Evolutionary conservation across 805 yeast species (phyloP).

Genomic region (Candida boleticola): DNA sequence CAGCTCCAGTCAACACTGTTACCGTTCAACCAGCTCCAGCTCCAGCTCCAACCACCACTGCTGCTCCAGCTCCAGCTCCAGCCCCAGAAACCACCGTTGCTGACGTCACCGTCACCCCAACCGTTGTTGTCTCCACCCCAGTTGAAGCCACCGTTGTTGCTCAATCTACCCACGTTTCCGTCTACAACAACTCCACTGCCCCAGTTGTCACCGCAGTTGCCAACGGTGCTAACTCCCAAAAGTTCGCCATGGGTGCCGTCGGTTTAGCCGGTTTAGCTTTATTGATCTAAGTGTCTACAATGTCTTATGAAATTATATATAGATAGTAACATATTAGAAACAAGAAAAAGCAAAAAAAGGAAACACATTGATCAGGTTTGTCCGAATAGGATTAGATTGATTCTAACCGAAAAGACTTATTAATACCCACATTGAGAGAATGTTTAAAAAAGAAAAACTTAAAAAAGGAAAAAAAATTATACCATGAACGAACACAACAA

Average conservation of each 20-base stretch:
- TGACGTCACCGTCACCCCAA: constrained; percentile 51
- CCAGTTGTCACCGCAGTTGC: constrained; percentile 6
- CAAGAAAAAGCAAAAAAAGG: not conserved
- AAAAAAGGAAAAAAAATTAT: too few species aligned
- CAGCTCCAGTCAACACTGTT: constrained; percentile 10
- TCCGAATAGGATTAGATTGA: too few species aligned
- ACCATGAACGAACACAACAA: too few species aligned
- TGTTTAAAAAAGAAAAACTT: too few species aligned
- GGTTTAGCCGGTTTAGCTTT: constrained; percentile 41
- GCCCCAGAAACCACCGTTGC: constrained; percentile 35
- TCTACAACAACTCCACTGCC: constrained; percentile 18
- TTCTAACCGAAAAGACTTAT: too few species aligned
- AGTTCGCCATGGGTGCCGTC: constrained; percentile 20
- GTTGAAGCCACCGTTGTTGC: constrained; percentile 41
- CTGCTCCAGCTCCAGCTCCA: constrained; percentile 10
- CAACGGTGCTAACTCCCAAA: constrained; percentile 2
- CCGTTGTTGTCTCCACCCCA: constrained; percentile 44
- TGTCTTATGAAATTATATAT: not conserved
- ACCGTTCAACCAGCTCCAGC: constrained; percentile 11
- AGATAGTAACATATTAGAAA: not conserved
- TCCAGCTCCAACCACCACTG: constrained; percentile 9
- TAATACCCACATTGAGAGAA: too few species aligned
- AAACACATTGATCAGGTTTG: constrained; percentile 4
- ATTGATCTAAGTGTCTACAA: constrained; percentile 2
- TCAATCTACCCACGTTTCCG: constrained; percentile 38